Base-by-base conservation (phyloP, 345 rosid species). In the Linum tenue region DNA sequence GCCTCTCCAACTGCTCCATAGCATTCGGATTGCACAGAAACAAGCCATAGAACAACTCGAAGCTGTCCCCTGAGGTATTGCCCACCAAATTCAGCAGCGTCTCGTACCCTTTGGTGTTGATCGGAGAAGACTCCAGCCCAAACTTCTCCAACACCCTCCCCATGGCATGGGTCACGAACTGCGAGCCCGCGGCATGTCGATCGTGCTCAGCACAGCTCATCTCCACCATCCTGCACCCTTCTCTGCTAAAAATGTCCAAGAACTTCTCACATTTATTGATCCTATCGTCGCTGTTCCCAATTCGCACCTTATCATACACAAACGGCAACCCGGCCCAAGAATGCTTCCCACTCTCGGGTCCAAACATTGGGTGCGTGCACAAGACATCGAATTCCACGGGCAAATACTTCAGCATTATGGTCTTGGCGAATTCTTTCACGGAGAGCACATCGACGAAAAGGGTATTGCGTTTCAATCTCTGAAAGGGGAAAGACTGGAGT, bases 181-280 rank as follows among this genome's bases (percentile, higher is more conserved):
- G 98, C 0, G 94, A 84, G 39, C 90, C 96, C 14, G 94, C 94
- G 3, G 94, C 97, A 68, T 91, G 76, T 79, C 80, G 12, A 73
- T 91, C 97, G 67, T 91, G 96, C 72, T 91, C 94, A 44, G 83
- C 81, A 69, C 97, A 91, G 17, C 86, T 73, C 94, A 91, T 91
- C 80, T 86, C 90, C 64, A 86, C 88, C 97, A 91, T 91, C 48
- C 62, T 65, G 77, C 94, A 91, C 59, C 94, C 90, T 74, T 91
- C 91, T 37, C 48, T 69, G 0, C 65, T 71, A 37, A 82, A 86
- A 59, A 78, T 65, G 3, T 69, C 77, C 9, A 82, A 66, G 69
- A 86, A 82, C 36, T 60, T 82, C 14, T 63, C 76, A 5, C 83
- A 76, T 64, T 89, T 74, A 7, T 14, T 57, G 7, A 76, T 43